phyloP scores from a whole-genome alignment of 768 basidiomycete species.

The Trametes punicea region DNA sequence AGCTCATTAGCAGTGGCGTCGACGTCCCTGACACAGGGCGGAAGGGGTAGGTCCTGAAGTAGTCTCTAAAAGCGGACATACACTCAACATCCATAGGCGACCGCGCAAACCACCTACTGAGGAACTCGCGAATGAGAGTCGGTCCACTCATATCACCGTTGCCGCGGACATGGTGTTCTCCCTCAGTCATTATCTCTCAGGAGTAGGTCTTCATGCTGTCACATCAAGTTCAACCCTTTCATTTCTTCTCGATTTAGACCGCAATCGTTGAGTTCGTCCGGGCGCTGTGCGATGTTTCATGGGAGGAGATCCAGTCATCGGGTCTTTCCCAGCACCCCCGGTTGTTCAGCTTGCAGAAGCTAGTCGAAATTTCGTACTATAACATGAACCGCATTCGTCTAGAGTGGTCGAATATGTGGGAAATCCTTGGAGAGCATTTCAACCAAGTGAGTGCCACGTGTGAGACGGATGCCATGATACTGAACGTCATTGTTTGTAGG shows the following conservation, averaged over 20 bases:
- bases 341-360: conserved; percentile 94
- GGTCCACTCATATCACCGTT: conserved; percentile 97
- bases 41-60: conserved; percentile 60
- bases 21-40: conserved; percentile 75
- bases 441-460: conserved; percentile 63
- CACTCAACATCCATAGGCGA: conserved; percentile 16
- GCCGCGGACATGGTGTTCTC: conserved; percentile 99
- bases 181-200: conserved; percentile 88
- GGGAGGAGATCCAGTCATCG: conserved; percentile 99
- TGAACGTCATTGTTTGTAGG: conserved; percentile 46
- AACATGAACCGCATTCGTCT: conserved; percentile 98
- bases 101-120: conserved; percentile 73
- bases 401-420: conserved; percentile 98
- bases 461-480: background rate
- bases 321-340: conserved; percentile 92
- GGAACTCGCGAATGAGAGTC: conserved; percentile 93
- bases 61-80: background rate
- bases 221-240: conserved; percentile 17
- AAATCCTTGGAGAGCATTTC: conserved; percentile 97
- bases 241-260: conserved; percentile 47
- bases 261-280: conserved; percentile 98
- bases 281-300: conserved; percentile 94
- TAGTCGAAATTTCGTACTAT: conserved; percentile 99
- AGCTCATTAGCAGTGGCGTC: conserved; percentile 87
- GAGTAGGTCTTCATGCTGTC: conserved; percentile 51